phyloP scores from a whole-genome alignment of 169 alveolate genomes.

The Fabrea salina region DNA sequence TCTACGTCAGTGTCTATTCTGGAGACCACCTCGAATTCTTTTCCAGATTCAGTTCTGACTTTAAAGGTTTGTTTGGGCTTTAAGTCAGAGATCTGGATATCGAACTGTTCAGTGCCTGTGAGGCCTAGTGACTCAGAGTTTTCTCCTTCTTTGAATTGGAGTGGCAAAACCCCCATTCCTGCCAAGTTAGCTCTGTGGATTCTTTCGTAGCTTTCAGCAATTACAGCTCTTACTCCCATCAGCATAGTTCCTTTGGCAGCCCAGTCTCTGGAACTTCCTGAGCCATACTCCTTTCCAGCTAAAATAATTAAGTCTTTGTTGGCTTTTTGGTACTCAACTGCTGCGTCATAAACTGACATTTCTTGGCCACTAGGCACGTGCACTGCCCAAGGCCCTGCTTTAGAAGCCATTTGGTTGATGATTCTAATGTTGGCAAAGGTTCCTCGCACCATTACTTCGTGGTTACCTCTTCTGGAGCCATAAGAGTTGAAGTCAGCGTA shows the following conservation, averaged over 20 bases:
- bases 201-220: conserved; percentile 95
- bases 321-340: conserved; percentile 67
- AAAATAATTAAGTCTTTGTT: conserved; percentile 49
- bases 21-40: conserved; percentile 31
- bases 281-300: conserved; percentile 96
- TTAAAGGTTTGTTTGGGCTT: conserved; percentile 36
- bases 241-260: conserved; percentile 97
- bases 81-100: conserved; percentile 40
- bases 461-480: conserved; percentile 97
- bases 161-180: conserved; percentile 96
- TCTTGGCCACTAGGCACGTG: conserved; percentile 88
- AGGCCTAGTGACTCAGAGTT: conserved; percentile 87
- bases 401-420: conserved; percentile 87
- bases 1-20: conserved; percentile 70
- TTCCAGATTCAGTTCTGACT: conserved; percentile 36
- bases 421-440: conserved; percentile 96
- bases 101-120: conserved; percentile 76
- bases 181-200: conserved; percentile 95
- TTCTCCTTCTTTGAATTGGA: conserved; percentile 88
- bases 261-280: conserved; percentile 97
- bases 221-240: conserved; percentile 92
- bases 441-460: conserved; percentile 95
- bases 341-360: conserved; percentile 91
- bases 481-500: conserved; percentile 93
- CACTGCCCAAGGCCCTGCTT: conserved; percentile 92